Conservation (phyloP, 495 filamentous ascomycete species). For the Amphirosellinia nigrospora region DNA sequence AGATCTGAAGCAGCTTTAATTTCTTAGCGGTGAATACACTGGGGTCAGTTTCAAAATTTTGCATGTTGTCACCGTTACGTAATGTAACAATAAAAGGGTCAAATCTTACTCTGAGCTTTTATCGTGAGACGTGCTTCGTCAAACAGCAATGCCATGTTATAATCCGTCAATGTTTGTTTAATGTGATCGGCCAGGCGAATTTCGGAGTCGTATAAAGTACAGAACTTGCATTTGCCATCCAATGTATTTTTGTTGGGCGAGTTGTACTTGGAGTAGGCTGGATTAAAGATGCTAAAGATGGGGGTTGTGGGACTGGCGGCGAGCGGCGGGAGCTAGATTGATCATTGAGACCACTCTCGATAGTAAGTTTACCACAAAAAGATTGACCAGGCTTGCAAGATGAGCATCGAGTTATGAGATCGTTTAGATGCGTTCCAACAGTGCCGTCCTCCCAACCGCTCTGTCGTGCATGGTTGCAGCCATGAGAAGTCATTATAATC, state of each 20-base stretch:
- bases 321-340: constrained; percentile 14
- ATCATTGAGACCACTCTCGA: constrained; percentile 13
- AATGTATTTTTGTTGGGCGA: constrained; percentile 5
- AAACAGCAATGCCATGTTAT: constrained; percentile 27
- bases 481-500: constrained; percentile 25
- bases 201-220: constrained; percentile 21
- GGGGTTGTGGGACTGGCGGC: constrained; percentile 8
- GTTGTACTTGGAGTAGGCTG: constrained; percentile 8
- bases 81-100: not conserved
- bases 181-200: constrained; percentile 27
- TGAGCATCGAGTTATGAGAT: constrained; percentile 22
- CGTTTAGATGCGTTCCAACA: constrained; percentile 22
- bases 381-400: constrained; percentile 24
- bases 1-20: not conserved
- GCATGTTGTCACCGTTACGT: not conserved
- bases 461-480: constrained; percentile 29
- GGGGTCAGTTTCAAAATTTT: not conserved
- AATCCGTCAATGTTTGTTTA: constrained; percentile 27
- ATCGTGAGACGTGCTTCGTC: constrained; percentile 21
- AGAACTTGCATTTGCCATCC: constrained; percentile 28
- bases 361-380: constrained; percentile 25
- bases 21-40: not conserved
- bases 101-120: constrained; percentile 20
- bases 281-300: constrained; percentile 24
- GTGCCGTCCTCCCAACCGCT: constrained; percentile 25